Evolutionary conservation across 176 grass and related monocot genomes (phyloP).

Genomic region (Triticum timopheevii): DNA sequence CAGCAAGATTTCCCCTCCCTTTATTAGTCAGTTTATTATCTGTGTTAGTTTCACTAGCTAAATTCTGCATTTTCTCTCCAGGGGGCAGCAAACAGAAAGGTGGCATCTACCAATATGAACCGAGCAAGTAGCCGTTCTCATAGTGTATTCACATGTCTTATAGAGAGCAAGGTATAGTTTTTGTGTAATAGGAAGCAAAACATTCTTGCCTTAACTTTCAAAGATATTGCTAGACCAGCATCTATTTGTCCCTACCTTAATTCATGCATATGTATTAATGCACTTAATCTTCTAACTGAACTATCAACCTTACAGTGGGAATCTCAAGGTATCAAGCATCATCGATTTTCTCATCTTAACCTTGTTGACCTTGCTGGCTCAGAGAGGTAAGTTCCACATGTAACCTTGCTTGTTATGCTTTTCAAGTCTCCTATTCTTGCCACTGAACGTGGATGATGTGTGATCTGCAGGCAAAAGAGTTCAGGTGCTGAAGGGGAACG

Average conservation of each 20-base stretch:
- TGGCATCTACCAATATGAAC: conserved; percentile 99
- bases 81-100: conserved; percentile 95
- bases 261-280: not conserved
- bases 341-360: conserved; percentile 89
- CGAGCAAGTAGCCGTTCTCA: conserved; percentile 95
- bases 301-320: conserved; percentile 79
- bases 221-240: conserved; percentile 10
- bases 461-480: conserved; percentile 82
- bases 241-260: conserved; percentile 27
- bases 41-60: conserved; percentile 22
- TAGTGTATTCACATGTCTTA: conserved; percentile 96
- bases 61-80: conserved; percentile 38
- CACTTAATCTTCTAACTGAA: conserved; percentile 20
- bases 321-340: conserved; percentile 86
- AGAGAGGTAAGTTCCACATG: conserved; percentile 63
- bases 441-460: conserved; percentile 2
- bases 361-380: conserved; percentile 98
- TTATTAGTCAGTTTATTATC: not conserved
- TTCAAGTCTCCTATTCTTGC: conserved; percentile 8
- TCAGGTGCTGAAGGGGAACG: conserved; percentile 99
- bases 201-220: not conserved
- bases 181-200: not conserved
- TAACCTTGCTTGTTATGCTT: not conserved
- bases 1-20: not conserved
- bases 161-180: conserved; percentile 89